phyloP scores from a whole-genome alignment of 495 filamentous ascomycete species.

The Rostrohypoxylon terebratum region DNA sequence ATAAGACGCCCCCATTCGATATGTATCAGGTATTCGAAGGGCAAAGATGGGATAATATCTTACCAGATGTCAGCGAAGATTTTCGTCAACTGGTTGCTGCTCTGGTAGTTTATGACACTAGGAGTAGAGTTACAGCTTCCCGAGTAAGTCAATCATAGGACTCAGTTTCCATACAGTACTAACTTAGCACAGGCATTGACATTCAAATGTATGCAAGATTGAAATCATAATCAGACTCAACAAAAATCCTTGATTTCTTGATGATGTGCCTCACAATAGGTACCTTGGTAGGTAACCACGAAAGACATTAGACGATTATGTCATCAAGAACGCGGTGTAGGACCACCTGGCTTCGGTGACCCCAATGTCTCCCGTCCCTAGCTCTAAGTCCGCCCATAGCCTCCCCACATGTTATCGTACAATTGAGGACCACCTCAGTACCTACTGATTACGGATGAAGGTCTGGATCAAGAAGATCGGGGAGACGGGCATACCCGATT shows the following conservation, averaged over 20 bases:
- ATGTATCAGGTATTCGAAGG: constrained; percentile 63
- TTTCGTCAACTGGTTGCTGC: constrained; percentile 50
- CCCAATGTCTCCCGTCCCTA: neutral
- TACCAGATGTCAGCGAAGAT: constrained; percentile 50
- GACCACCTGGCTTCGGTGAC: neutral
- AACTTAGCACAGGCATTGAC: constrained; percentile 27
- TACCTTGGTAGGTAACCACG: too few relatives aligned
- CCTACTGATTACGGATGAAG: neutral
- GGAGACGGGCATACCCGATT: neutral
- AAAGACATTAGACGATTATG: neutral
- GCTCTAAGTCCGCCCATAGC: neutral
- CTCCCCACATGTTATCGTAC: neutral
- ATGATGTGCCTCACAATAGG: neutral
- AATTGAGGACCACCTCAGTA: neutral
- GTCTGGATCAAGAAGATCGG: neutral
- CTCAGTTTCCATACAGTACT: constrained; percentile 3
- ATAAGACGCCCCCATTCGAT: constrained; percentile 64
- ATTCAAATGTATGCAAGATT: constrained; percentile 33
- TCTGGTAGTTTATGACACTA: constrained; percentile 52
- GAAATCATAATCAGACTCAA: neutral
- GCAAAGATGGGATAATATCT: constrained; percentile 53
- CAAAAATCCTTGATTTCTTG: neutral
- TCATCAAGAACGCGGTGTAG: neutral
- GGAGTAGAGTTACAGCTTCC: constrained; percentile 44
- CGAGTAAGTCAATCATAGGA: constrained; percentile 30